phyloP scores from a whole-genome alignment of 2,329 filamentous ascomycete genomes.

The Dryadomyces quercivorus region DNA sequence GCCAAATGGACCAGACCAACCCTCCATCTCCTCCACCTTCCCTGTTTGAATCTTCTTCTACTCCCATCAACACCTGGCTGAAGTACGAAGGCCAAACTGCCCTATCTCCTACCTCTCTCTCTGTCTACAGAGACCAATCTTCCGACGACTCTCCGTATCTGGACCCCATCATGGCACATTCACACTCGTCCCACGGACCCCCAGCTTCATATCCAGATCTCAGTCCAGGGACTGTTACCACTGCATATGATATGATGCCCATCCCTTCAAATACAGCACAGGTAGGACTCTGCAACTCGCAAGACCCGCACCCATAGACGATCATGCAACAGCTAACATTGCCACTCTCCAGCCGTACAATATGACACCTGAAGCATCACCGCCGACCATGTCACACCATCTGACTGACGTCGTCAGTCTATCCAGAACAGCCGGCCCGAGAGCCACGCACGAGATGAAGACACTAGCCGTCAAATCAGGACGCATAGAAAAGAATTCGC shows the following conservation, averaged over 20 bases:
- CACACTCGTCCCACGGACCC: conserved; percentile 12
- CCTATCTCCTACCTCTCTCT: conserved; percentile 16
- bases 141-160: conserved; percentile 18
- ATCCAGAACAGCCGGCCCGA: conserved; percentile 15
- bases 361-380: conserved; percentile 21
- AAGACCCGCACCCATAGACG: neutral
- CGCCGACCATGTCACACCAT: conserved; percentile 24
- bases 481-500: conserved; percentile 26
- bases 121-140: conserved; percentile 25
- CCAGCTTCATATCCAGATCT: conserved; percentile 10
- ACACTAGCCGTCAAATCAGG: conserved; percentile 18
- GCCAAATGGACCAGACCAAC: conserved; percentile 24
- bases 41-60: conserved; percentile 22
- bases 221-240: neutral
- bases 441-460: conserved; percentile 20
- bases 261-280: conserved; percentile 1
- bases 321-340: neutral
- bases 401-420: conserved; percentile 14
- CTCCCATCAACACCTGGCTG: conserved; percentile 29
- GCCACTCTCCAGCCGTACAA: neutral
- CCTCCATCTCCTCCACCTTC: conserved; percentile 35
- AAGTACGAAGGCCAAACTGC: conserved; percentile 27
- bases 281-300: conserved; percentile 1
- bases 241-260: conserved; percentile 1
- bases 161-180: conserved; percentile 19